Conservation (phyloP, 202 grass and related monocot genomes). For the Schoenoplectus triqueter region DNA sequence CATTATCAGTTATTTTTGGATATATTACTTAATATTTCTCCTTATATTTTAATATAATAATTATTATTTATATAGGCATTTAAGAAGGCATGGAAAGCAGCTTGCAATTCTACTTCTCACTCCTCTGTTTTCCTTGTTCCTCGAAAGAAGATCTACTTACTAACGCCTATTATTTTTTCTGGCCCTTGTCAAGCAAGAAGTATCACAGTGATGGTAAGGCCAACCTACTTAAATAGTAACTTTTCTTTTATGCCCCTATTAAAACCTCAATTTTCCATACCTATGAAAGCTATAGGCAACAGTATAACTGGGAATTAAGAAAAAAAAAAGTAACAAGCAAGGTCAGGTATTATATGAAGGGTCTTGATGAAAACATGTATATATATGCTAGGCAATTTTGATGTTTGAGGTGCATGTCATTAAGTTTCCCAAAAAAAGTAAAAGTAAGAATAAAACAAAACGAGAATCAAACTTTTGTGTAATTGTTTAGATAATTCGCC, state of each 20-base stretch:
- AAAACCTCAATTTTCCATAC: background rate
- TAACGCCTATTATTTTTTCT: constrained; percentile 55
- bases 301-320: background rate
- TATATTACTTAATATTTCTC: background rate
- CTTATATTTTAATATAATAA: background rate
- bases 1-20: background rate
- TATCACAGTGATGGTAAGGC: constrained; percentile 58
- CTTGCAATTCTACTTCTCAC: constrained; percentile 53
- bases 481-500: too few relatives aligned
- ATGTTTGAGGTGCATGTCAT: background rate
- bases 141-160: constrained; percentile 47
- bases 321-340: background rate
- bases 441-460: background rate
- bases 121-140: constrained; percentile 55
- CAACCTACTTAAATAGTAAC: constrained; percentile 8
- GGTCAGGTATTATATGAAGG: background rate
- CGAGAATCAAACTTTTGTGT: background rate
- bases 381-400: background rate
- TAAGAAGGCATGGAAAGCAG: constrained; percentile 53
- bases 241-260: background rate
- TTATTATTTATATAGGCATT: constrained; percentile 51
- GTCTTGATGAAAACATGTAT: background rate
- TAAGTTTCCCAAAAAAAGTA: background rate
- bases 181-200: constrained; percentile 57
- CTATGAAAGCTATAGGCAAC: background rate